These are phyloP conservation scores for Xylaria multiplex DNA, from an alignment of 2,329 filamentous ascomycete species.

Conservation along the genomic window DNA sequence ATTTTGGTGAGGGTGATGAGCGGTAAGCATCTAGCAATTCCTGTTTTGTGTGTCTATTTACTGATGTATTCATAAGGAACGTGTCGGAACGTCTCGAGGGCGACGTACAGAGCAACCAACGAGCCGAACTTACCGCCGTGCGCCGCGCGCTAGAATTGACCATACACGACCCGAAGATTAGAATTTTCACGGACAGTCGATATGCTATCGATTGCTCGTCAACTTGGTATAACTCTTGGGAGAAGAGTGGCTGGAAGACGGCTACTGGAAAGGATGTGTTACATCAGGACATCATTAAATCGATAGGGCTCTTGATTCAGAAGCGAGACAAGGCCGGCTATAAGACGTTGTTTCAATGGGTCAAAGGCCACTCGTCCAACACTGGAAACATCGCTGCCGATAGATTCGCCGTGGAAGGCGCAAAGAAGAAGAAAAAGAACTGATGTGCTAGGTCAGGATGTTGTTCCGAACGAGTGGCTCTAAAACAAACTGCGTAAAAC, in stretches of 20 bases:
- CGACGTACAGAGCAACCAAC: slow-evolving; percentile 87
- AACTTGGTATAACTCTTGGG: slow-evolving; percentile 83
- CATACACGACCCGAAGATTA: slow-evolving; percentile 72
- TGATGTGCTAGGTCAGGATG: slow-evolving; percentile 5
- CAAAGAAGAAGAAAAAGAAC: slow-evolving; percentile 47
- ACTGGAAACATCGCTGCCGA: slow-evolving; percentile 85
- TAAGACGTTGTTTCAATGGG: slow-evolving; percentile 81
- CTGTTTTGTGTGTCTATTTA: slow-evolving; percentile 22
- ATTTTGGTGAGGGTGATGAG: slow-evolving; percentile 65
- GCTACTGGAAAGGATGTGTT: slow-evolving; percentile 77
- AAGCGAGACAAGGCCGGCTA: slow-evolving; percentile 70
- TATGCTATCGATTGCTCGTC: slow-evolving; percentile 92
- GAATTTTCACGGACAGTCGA: slow-evolving; percentile 87
- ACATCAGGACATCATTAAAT: slow-evolving; percentile 85
- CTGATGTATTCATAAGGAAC: slow-evolving; percentile 56
- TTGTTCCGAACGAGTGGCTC: not conserved
- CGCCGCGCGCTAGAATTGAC: slow-evolving; percentile 82
- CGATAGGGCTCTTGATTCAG: slow-evolving; percentile 75
- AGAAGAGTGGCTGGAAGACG: slow-evolving; percentile 77
- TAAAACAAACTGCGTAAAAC: not conserved
- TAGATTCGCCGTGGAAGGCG: slow-evolving; percentile 75
- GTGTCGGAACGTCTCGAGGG: slow-evolving; percentile 81
- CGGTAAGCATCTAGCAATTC: slow-evolving; percentile 50
- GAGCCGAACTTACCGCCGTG: slow-evolving; percentile 92
- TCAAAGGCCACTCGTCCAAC: slow-evolving; percentile 83